Conservation (phyloP, 2,329 filamentous ascomycete species). For the Sclerotinia nivalis region DNA sequence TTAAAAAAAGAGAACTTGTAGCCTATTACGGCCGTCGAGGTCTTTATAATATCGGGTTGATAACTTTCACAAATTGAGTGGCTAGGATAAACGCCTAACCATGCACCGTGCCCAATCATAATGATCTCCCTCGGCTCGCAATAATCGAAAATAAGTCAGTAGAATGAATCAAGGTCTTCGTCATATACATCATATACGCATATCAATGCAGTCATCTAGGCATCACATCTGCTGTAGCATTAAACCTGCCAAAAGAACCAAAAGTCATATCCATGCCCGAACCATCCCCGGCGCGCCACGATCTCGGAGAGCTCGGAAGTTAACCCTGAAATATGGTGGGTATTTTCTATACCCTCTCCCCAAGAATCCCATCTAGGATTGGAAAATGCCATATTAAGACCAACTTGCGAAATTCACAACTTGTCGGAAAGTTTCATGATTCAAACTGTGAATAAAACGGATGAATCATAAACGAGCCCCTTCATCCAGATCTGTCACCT, state of each 20-base stretch:
- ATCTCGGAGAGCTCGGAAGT: background rate
- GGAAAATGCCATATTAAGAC: background rate
- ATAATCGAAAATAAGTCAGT: background rate
- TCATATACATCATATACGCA: background rate
- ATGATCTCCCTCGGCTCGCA: background rate
- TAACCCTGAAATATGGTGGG: background rate
- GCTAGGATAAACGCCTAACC: background rate
- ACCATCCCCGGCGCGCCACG: constrained; percentile 1
- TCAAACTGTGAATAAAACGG: background rate
- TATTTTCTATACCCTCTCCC: background rate
- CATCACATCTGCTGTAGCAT: background rate
- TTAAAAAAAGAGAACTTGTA: background rate
- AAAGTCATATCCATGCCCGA: constrained; percentile 3
- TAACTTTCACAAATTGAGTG: background rate
- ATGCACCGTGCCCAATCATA: background rate
- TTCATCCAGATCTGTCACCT: constrained; percentile 3
- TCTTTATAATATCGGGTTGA: background rate
- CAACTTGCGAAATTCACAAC: constrained; percentile 2
- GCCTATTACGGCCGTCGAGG: background rate
- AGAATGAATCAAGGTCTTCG: background rate
- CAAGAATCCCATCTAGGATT: background rate
- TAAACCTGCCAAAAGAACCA: background rate
- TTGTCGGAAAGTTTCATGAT: constrained; percentile 14
- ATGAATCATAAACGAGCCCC: background rate
- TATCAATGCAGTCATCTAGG: background rate